phyloP scores from a whole-genome alignment of 2,329 filamentous ascomycete species.

The Cladorrhinum sp. region DNA sequence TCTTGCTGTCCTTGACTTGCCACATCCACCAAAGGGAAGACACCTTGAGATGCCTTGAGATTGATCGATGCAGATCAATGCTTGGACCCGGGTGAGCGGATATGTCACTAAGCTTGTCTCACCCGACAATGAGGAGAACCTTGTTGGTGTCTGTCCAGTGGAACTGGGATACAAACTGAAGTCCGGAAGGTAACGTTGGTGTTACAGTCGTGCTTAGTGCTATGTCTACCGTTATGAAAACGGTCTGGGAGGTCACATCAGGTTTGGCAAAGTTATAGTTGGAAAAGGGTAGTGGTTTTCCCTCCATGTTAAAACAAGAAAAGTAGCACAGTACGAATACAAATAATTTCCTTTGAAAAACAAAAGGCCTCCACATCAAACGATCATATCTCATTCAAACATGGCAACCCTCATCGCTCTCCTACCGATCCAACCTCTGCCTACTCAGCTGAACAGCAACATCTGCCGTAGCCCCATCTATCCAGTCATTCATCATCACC shows the following conservation, averaged over 20 bases:
- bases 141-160: neutral
- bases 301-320: neutral
- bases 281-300: neutral
- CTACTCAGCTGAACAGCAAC: conserved; percentile 41
- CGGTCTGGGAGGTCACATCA: neutral
- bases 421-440: conserved; percentile 33
- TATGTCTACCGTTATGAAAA: neutral
- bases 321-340: neutral
- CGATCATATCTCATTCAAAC: neutral
- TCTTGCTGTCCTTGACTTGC: neutral
- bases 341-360: no score
- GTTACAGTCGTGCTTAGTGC: neutral
- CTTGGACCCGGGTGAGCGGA: neutral
- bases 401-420: neutral
- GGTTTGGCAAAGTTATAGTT: neutral
- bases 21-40: no score
- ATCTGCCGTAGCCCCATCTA: conserved; percentile 49
- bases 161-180: neutral
- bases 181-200: neutral
- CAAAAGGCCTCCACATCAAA: neutral
- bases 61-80: no score
- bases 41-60: no score
- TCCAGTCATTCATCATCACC: conserved; percentile 51
- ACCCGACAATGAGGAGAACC: neutral
- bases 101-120: neutral